Percentiles rank a stretch among this genome's conserved stretches.
Conservation (phyloP, 345 rosid species). For the Reutealis trisperma region DNA sequence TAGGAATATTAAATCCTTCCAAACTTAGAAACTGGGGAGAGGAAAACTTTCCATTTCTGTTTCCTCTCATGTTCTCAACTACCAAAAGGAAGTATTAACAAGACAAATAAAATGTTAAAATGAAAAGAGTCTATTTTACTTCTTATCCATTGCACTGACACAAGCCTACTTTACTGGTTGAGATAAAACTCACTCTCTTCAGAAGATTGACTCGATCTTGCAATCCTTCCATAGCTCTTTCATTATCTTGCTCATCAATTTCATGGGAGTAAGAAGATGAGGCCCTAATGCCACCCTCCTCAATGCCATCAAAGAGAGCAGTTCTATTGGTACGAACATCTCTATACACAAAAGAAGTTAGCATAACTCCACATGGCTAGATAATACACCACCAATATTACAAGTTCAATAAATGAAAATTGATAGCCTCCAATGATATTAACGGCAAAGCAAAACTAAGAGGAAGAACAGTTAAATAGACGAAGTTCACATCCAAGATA, state of each 20-base stretch:
- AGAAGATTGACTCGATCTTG: constrained; percentile 87
- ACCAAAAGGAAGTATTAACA: not conserved
- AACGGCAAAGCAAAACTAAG: not conserved
- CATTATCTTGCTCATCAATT: constrained; percentile 92
- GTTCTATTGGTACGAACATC: constrained; percentile 67
- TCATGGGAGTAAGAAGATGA: constrained; percentile 81
- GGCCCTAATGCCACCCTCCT: constrained; percentile 96
- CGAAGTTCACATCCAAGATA: not conserved
- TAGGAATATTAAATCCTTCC: not conserved
- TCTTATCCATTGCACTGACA: not conserved
- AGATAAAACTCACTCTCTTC: constrained; percentile 65
- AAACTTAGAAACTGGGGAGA: not conserved
- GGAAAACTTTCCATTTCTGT: not conserved
- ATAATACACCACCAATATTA: not conserved
- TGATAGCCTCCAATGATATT: not conserved
- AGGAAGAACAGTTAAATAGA: not conserved
- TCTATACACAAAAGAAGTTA: constrained; percentile 40
- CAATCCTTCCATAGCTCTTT: constrained; percentile 87
- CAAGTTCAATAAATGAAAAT: not conserved
- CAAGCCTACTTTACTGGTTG: not conserved
- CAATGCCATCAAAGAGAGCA: constrained; percentile 86
- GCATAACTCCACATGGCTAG: not conserved
- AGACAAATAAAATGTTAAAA: not conserved
- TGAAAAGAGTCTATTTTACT: not conserved
- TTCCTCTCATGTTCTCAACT: constrained; percentile 1